Evolutionary conservation across 2,329 filamentous ascomycete genomes (phyloP), one percentile per base, ranked within the genome.

Genomic region (Alternaria consortialis): DNA sequence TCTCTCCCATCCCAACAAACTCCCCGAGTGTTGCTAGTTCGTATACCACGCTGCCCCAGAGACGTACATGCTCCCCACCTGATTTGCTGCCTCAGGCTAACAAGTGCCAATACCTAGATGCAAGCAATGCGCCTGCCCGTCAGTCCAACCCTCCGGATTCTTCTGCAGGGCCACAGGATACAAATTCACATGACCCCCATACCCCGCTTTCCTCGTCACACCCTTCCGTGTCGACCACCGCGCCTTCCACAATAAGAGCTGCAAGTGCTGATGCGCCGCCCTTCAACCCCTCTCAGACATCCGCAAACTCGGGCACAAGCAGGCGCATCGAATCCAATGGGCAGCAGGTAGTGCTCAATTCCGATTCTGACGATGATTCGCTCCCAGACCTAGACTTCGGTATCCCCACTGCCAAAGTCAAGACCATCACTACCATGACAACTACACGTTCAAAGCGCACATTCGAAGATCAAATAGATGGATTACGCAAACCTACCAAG

Each of bases 301-400:
- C 75, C 5, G 65, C 65, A 27, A 70, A 65, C 40, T 76, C 75
- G 5, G 66, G 63, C 40, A 39, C 62, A 66, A 87, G 74, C 82
- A 87, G 68, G 78, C 74, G 80, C 15, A 59, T 87, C 12, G 80
- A 90, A 56, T 90, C 81, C 59, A 80, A 84, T 68, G 86, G 86
- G 3, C 74, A 75, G 53, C 66, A 69, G 9, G 65, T 79, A 2
- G 81, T 94, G 25, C 84, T 84, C 46, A 89, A 87, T 55, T 93
- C 91, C 0, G 91, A 94, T 70, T 90, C 90, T 9, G 90, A 91
- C n/a, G 85, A 85, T 17, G 85, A 84, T 29, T 74, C 69, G 8
- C 58, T 77, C 2, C 60, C 60, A 11, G 84, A 86, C 50, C 90
- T 89, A 0, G 81, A 86, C 59, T 82, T 79, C 32, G 66, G 69